phyloP scores from a whole-genome alignment of 2,329 filamentous ascomycete genomes.

The Calonectria crousiana region DNA sequence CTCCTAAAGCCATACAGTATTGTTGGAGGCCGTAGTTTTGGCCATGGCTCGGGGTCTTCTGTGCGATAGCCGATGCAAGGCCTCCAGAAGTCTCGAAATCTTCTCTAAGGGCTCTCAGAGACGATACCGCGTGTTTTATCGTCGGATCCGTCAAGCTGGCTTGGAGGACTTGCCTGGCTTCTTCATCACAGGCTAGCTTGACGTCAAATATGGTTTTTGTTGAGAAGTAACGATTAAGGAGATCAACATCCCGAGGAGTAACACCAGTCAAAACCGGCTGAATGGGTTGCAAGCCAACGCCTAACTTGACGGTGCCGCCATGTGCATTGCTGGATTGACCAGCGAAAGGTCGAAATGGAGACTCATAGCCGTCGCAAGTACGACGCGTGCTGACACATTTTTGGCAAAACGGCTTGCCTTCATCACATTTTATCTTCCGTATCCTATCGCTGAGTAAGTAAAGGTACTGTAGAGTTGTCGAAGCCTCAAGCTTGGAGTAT shows the following conservation, averaged over 20 bases:
- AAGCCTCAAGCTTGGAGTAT: not conserved
- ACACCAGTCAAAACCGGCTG: conserved; percentile 32
- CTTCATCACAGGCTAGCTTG: conserved; percentile 51
- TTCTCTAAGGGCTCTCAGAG: conserved; percentile 55
- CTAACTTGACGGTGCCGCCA: conserved; percentile 22
- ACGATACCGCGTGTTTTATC: conserved; percentile 54
- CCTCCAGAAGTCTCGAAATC: conserved; percentile 52
- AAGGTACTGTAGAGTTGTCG: conserved; percentile 6
- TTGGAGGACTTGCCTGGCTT: conserved; percentile 55
- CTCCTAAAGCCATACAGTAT: conserved; percentile 55
- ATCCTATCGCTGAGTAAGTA: conserved; percentile 44
- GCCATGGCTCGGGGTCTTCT: conserved; percentile 45
- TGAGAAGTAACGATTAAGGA: conserved; percentile 55
- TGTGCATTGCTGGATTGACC: conserved; percentile 29
- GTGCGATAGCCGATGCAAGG: conserved; percentile 36
- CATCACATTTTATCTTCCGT: conserved; percentile 54
- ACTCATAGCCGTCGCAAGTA: conserved; percentile 57
- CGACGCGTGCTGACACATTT: conserved; percentile 54
- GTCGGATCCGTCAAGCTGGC: conserved; percentile 51
- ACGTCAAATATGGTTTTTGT: conserved; percentile 57
- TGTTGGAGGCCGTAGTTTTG: conserved; percentile 53
- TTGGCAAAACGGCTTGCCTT: conserved; percentile 50
- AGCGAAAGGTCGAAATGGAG: conserved; percentile 49
- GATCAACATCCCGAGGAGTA: conserved; percentile 45
- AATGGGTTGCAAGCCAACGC: conserved; percentile 31